phyloP scores from a whole-genome alignment of 2,329 filamentous ascomycete species.

The Fusarium cyanostomum region DNA sequence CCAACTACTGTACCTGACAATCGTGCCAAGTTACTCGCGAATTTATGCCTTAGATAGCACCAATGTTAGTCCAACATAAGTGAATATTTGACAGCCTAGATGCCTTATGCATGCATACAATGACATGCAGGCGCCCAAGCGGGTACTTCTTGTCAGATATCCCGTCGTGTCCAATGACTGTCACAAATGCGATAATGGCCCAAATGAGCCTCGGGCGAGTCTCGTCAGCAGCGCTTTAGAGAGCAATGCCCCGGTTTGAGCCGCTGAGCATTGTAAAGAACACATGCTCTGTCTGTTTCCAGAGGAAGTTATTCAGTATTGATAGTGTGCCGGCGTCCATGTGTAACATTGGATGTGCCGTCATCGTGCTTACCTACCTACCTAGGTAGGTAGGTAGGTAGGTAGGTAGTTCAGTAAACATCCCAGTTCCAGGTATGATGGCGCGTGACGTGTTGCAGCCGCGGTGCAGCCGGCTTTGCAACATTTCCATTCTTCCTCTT shows the following conservation, averaged over 20 bases:
- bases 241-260: not conserved
- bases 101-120: not conserved
- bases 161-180: not conserved
- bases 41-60: not conserved
- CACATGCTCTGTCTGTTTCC: not conserved
- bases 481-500: conserved; percentile 1
- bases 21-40: too few relatives aligned
- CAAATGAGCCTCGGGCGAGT: not conserved
- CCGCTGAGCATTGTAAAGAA: not conserved
- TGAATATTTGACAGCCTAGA: not conserved
- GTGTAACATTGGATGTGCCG: not conserved
- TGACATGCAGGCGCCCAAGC: not conserved
- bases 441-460: conserved; percentile 23
- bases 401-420: not conserved
- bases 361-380: not conserved
- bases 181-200: not conserved
- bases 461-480: conserved; percentile 12
- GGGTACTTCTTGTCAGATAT: not conserved
- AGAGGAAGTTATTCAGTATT: not conserved
- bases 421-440: conserved; percentile 1
- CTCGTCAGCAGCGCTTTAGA: too few relatives aligned
- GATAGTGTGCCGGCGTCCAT: not conserved
- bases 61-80: not conserved
- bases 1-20: not conserved
- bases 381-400: too few relatives aligned